phyloP scores from a whole-genome alignment of 208 protist species.

The Crithidia brevicula region DNA sequence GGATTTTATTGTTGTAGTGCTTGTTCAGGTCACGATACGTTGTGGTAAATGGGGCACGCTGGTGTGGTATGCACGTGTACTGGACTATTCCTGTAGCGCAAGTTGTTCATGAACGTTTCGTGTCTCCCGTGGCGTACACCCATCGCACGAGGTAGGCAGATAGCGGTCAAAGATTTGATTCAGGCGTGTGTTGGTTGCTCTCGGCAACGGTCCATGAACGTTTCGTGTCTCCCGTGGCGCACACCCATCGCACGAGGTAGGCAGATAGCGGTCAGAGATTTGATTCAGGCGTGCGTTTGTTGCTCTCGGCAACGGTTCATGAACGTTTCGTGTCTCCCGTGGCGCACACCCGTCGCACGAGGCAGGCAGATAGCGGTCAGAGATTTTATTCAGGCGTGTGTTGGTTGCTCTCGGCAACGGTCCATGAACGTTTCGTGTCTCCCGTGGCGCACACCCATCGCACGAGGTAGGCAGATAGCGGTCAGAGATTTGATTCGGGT shows the following conservation, averaged over 20 bases:
- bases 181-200: too few relatives aligned
- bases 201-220: conserved; percentile 40
- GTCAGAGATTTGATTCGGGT: conserved; percentile 19
- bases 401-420: not conserved
- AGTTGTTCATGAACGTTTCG: conserved; percentile 46
- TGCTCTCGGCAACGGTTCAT: too few relatives aligned
- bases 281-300: too few relatives aligned
- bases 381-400: conserved; percentile 7
- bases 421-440: conserved; percentile 51
- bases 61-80: too few relatives aligned
- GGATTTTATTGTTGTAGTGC: not conserved
- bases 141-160: conserved; percentile 46
- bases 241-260: conserved; percentile 35
- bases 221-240: conserved; percentile 50
- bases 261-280: conserved; percentile 70
- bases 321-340: conserved; percentile 57
- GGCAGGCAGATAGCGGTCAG: conserved; percentile 63
- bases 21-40: too few relatives aligned
- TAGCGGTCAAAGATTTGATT: too few relatives aligned
- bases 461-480: conserved; percentile 47
- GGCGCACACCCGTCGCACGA: conserved; percentile 28
- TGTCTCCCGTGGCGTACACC: conserved; percentile 41
- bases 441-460: conserved; percentile 25
- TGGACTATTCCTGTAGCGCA: too few relatives aligned
- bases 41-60: too few relatives aligned